Base-by-base conservation (phyloP, 768 basidiomycete genomes). In the Phaeotremella skinneri region DNA sequence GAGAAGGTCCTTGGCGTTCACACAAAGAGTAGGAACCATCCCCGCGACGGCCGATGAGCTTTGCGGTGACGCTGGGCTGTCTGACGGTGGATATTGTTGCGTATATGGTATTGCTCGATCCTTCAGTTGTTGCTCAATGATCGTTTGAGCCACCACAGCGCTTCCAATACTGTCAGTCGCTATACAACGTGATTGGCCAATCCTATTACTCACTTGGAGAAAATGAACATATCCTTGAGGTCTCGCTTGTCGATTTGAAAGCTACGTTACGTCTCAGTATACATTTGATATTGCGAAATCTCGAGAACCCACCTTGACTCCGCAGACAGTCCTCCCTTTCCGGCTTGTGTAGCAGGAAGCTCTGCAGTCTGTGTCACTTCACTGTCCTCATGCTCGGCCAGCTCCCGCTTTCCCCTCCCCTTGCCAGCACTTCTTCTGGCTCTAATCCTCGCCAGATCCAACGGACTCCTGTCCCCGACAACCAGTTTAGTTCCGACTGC, bases 111-210 rank as follows among this genome's bases (percentile, higher is more conserved):
- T 92, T 23, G 82, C 82, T 27, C 88, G 87, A 21, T 84, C 77
- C 75, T 91, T 90, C 75, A 96, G 84, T 73, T 94, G 91, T 45
- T 84, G 81, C 76, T 96, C 91, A 54, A 97, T 85, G 67, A 86
- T 89, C 63, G 85, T 87, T 69, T 89, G 89, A n/a, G 91, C 87
- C 17, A 92, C 89, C 17, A 91, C 87, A 11, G 91, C 91, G 69
- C 90, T 93, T 59, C 4, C 32, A 13, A 20, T 45, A 11, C 13
- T 13, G 43, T 45, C 13, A 7, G 6, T 45, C 43, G 7, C 7
- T 13, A 23, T 20, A 45, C 73, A 13, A 32, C 48, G 4, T 27
- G 32, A 1, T 20, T 21, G 30, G 21, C 21, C 30, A 4, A 29
- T 20, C 23, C 43, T 45, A 20, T 34, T 4, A 69, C 80, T 66